Evolutionary conservation across 2,329 filamentous ascomycete genomes (phyloP), one percentile per base, ranked within the genome.

Genomic region (Fragosphaeria purpurea): DNA sequence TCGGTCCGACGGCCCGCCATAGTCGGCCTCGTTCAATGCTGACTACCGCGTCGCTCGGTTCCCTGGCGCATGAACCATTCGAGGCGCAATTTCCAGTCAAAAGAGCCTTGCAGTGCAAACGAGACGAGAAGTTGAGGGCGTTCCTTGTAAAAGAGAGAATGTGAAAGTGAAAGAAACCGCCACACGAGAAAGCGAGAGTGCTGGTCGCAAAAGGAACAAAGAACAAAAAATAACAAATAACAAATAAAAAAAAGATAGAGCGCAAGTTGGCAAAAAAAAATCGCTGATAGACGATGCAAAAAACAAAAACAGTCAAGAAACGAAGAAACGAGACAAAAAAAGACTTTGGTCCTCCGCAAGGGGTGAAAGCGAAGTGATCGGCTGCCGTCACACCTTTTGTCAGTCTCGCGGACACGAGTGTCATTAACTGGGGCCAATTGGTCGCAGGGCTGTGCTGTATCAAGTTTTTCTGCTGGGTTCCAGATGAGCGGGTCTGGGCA

Each of bases 1-100:
- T 50, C 44, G 40, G n/a, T 41, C n/a, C 45, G 54, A 38, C 50
- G 52, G 44, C 47, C 54, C 13, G 54, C 50, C 54, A 56, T 56
- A 50, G 47, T 42, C 22, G 35, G 39, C 34, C 32, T 42, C 39
- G 45, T 7, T 43, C 35, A 33, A 22, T n/a, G 46, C 31, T 30
- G 41, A 33, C 22, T 13, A 35, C 34, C 41, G 33, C 13, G 38
- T 5, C 7, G 42, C 35, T 38, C n/a, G 11, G 13, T 22, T 22
- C 22, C 22, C 22, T 22, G 22, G 22, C 22, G 22, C 22, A 22
- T 22, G 22, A 22, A 22, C 22, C 22, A 22, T 22, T 22, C 22
- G 22, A 22, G 22, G 22, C 22, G 22, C 22, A 22, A 22, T 22
- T 22, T 22, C 22, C 22, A 22, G 22, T 22, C 22, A 22, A 22